These are phyloP conservation scores for Coemansia sp. DNA, from an alignment of 192 early-diverging fungal species.

Conservation along the genomic window DNA sequence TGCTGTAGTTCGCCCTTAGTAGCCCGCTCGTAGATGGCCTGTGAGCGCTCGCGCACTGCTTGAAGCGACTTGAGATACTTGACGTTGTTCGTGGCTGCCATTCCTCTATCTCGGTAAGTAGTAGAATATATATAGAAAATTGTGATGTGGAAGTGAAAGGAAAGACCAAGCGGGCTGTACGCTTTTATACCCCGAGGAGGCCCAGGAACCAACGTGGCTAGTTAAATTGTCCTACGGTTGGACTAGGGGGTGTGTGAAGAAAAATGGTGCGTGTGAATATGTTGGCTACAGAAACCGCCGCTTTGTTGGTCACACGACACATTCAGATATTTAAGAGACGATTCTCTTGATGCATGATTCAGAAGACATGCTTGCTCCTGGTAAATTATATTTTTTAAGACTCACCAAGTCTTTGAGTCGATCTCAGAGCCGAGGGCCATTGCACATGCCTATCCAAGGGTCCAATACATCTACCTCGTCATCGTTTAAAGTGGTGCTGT, in stretches of 20 bases:
- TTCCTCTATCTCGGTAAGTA: neutral
- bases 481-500: no score
- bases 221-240: neutral
- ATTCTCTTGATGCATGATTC: neutral
- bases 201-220: neutral
- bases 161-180: neutral
- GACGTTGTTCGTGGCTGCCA: slow-evolving; percentile 23
- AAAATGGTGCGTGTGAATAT: neutral
- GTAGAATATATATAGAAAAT: neutral
- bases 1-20: slow-evolving; percentile 62
- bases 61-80: slow-evolving; percentile 67
- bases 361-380: neutral
- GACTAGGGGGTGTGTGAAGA: neutral
- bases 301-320: neutral
- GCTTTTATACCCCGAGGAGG: neutral
- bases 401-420: no score
- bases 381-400: neutral
- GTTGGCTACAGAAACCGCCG: slow-evolving; percentile 1
- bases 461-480: no score
- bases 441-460: no score
- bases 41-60: slow-evolving; percentile 75
- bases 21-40: slow-evolving; percentile 63
- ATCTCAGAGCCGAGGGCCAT: no score
- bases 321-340: neutral
- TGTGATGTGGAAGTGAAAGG: neutral